Conservation (phyloP, 2,329 filamentous ascomycete genomes). For the Alternaria sp. region DNA sequence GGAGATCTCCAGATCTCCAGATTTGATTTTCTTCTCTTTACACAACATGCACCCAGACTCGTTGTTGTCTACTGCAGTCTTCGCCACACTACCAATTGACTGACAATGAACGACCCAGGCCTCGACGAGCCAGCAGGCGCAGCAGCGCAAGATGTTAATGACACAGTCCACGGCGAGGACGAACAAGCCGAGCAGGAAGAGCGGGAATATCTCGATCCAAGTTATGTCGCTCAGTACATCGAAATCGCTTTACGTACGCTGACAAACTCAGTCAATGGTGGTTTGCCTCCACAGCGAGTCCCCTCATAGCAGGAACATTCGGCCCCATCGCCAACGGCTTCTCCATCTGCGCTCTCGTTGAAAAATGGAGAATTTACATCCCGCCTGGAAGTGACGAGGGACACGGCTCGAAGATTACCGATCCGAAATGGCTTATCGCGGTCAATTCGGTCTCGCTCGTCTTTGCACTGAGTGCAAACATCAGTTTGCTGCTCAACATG, state of each 20-base stretch:
- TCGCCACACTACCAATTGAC: background rate
- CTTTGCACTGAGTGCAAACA: constrained; percentile 61
- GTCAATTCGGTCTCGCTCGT: constrained; percentile 63
- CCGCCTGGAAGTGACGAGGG: constrained; percentile 54
- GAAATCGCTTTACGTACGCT: background rate
- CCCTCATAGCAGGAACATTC: constrained; percentile 62
- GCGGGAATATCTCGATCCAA: constrained; percentile 53
- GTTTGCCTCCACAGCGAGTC: constrained; percentile 66
- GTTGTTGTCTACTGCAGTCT: background rate
- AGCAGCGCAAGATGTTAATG: constrained; percentile 55
- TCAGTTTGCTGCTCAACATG: constrained; percentile 65
- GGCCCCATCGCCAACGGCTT: constrained; percentile 63
- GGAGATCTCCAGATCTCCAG: background rate
- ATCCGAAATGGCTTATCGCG: constrained; percentile 62
- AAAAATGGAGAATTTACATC: constrained; percentile 62
- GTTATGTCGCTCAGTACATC: constrained; percentile 29
- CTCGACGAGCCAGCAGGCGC: constrained; percentile 58
- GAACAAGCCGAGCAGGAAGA: constrained; percentile 49
- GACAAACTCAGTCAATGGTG: constrained; percentile 59
- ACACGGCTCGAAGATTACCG: constrained; percentile 55
- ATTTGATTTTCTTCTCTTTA: background rate
- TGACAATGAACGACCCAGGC: constrained; percentile 57
- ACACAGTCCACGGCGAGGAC: constrained; percentile 38
- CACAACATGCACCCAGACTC: background rate
- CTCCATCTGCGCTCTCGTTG: constrained; percentile 61